Evolutionary conservation across 2,329 filamentous ascomycete genomes (phyloP).

Genomic region (Colletotrichum sp.): DNA sequence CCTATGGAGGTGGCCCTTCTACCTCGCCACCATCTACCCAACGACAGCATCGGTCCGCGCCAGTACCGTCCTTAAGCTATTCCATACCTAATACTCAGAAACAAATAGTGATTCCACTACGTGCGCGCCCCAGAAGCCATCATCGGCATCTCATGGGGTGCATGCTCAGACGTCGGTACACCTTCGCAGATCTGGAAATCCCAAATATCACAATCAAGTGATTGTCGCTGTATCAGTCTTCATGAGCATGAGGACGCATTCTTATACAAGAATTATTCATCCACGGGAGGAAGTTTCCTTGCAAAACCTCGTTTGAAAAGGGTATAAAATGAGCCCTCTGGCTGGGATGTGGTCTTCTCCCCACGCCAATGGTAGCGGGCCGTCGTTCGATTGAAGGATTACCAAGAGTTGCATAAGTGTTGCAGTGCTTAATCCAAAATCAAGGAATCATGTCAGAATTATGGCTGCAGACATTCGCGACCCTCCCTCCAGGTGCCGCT

Average conservation of each 20-base stretch:
- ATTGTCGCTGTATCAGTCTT: not conserved
- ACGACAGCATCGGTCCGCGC: not conserved
- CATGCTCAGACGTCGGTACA: not conserved
- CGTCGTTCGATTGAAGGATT: no score
- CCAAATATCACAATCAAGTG: no score
- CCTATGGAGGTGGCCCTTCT: not conserved
- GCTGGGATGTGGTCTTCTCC: no score
- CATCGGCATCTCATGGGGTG: not conserved
- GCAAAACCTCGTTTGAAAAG: fast-evolving
- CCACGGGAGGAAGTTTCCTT: fast-evolving
- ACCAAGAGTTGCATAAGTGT: no score
- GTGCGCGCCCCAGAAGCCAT: not conserved
- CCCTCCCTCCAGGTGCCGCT: no score
- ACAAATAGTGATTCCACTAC: no score
- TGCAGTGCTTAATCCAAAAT: no score
- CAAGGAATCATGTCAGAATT: no score
- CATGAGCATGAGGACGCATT: fast-evolving
- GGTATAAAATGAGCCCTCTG: not conserved
- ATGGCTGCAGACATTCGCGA: no score
- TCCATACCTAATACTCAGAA: not conserved
- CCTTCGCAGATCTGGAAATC: not conserved
- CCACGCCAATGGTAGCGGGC: no score
- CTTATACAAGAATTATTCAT: not conserved
- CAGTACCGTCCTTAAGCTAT: fast-evolving
- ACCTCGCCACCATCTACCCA: not conserved